A percentile compares a stretch with the other conserved stretches of the same genome.
These are phyloP conservation scores for Quercus mongolica DNA, from an alignment of 306 rosid genomes.

Conservation along the genomic window DNA sequence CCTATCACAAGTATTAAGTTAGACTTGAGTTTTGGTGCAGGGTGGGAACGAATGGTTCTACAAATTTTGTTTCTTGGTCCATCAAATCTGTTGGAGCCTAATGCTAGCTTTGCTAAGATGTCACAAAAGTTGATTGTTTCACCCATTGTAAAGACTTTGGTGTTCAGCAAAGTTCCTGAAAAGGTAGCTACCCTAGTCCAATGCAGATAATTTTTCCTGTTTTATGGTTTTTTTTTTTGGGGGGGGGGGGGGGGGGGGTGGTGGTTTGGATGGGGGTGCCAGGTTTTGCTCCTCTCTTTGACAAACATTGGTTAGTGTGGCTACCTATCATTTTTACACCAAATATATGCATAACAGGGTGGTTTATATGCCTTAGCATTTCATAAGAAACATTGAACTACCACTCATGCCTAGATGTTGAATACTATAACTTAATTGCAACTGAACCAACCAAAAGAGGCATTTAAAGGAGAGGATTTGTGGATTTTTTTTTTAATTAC, in stretches of 20 bases:
- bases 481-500: background rate
- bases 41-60: slow-evolving; percentile 99
- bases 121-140: slow-evolving; percentile 94
- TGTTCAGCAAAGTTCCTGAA: slow-evolving; percentile 93
- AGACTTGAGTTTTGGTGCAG: slow-evolving; percentile 36
- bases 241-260: no score
- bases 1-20: background rate
- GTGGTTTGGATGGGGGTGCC: background rate
- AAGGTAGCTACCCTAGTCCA: slow-evolving; percentile 44
- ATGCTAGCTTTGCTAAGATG: slow-evolving; percentile 85
- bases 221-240: no score
- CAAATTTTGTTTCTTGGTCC: slow-evolving; percentile 98
- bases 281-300: background rate
- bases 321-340: background rate
- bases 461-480: background rate
- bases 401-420: background rate
- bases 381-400: background rate
- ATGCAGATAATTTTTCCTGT: background rate
- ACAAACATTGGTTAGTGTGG: background rate
- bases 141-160: slow-evolving; percentile 89
- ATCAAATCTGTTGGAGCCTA: slow-evolving; percentile 88
- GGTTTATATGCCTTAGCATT: background rate
- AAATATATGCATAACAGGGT: background rate
- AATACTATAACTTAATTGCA: background rate
- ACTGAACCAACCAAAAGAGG: background rate